phyloP scores from a whole-genome alignment of 495 filamentous ascomycete genomes.

The Tuber magnatum region DNA sequence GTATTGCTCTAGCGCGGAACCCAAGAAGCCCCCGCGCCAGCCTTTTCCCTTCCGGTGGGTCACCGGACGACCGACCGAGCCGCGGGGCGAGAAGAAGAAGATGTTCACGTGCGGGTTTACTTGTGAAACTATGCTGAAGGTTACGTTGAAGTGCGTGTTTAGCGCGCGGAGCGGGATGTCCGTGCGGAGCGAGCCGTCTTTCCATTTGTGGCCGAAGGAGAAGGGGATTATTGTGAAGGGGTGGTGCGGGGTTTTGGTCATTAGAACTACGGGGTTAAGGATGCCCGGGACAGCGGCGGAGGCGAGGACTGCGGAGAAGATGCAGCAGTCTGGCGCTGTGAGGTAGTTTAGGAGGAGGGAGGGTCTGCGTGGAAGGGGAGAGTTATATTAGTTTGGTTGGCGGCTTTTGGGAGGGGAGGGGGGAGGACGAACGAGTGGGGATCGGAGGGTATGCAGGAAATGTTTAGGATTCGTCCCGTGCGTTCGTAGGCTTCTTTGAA shows the following conservation, averaged over 20 bases:
- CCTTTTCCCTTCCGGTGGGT: conserved; percentile 89
- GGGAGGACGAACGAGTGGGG: conserved; percentile 54
- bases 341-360: conserved; percentile 78
- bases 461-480: conserved; percentile 89
- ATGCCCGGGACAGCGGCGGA: conserved; percentile 96
- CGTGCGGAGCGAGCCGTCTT: conserved; percentile 86
- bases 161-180: conserved; percentile 91
- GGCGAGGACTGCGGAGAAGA: conserved; percentile 93
- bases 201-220: conserved; percentile 96
- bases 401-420: conserved; percentile 52
- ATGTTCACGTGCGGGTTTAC: conserved; percentile 97
- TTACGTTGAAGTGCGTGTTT: conserved; percentile 95
- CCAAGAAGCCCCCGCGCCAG: conserved; percentile 92
- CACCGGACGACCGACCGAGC: conserved; percentile 83
- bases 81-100: conserved; percentile 94
- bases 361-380: conserved; percentile 39
- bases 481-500: conserved; percentile 92
- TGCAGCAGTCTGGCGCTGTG: conserved; percentile 90
- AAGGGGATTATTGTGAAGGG: conserved; percentile 67
- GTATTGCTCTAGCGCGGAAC: conserved; percentile 85
- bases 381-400: conserved; percentile 37
- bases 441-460: conserved; percentile 93
- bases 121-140: conserved; percentile 91
- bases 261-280: conserved; percentile 88
- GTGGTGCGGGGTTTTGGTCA: conserved; percentile 67